Conservation (phyloP, 2,329 filamentous ascomycete genomes). For the Colletotrichum spinosum region DNA sequence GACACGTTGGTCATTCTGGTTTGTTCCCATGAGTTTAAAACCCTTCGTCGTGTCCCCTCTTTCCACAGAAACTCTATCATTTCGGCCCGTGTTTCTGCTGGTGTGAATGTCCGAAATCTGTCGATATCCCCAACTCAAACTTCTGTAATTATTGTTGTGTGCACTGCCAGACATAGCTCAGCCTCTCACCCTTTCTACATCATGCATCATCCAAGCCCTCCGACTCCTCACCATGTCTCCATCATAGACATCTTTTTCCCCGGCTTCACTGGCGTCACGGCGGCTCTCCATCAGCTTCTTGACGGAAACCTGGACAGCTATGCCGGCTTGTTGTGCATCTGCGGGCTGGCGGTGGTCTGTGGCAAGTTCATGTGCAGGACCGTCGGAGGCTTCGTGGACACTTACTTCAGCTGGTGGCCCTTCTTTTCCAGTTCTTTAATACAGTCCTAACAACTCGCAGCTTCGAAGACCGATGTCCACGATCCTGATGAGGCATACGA, state of each 20-base stretch:
- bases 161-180: constrained; percentile 1
- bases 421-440: background rate
- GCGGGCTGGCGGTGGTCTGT: constrained; percentile 38
- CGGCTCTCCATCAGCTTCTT: constrained; percentile 13
- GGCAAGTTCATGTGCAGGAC: constrained; percentile 45
- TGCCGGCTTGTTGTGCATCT: constrained; percentile 38
- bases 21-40: too few relatives aligned
- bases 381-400: constrained; percentile 38
- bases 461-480: background rate
- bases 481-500: constrained; percentile 1
- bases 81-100: background rate
- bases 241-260: constrained; percentile 16
- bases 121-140: background rate
- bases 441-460: background rate
- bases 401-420: constrained; percentile 12
- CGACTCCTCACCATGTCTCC: background rate
- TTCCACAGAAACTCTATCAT: background rate
- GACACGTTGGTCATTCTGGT: too few relatives aligned
- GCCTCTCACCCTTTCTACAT: background rate
- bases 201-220: constrained; percentile 10
- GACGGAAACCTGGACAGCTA: constrained; percentile 10
- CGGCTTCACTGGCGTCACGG: constrained; percentile 2
- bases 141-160: background rate
- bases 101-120: constrained; percentile 7
- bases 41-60: too few relatives aligned